Percentiles rank a stretch among this genome's conserved stretches.
Conservation (phyloP, 345 rosid genomes). For the Eucalyptus cloeziana region DNA sequence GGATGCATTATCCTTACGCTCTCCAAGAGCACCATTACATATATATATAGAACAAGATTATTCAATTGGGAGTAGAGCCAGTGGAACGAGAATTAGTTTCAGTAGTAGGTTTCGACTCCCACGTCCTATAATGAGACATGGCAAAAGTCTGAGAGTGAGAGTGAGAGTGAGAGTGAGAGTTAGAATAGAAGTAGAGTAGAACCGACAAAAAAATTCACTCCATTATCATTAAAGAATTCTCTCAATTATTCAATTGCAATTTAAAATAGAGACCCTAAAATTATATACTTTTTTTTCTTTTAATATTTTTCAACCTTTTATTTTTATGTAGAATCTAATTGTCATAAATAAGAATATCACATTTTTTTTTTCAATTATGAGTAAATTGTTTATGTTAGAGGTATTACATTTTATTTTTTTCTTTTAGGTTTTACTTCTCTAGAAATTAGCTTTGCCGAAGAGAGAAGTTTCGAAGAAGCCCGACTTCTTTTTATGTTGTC, state of each 20-base stretch:
- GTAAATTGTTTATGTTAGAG: background rate
- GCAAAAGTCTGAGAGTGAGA: no score
- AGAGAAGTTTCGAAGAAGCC: background rate
- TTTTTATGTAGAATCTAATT: background rate
- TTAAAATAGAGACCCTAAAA: background rate
- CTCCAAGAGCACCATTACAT: background rate
- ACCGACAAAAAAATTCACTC: background rate
- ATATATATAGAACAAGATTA: background rate
- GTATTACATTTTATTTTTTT: background rate
- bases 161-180: no score
- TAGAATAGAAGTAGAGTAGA: no score
- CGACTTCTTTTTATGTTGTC: background rate
- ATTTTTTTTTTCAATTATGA: background rate
- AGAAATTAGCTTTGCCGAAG: background rate
- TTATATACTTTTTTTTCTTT: background rate
- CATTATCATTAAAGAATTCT: background rate
- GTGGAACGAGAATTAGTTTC: background rate
- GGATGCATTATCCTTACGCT: background rate
- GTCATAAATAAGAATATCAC: background rate
- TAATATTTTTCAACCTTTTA: background rate
- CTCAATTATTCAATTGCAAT: background rate
- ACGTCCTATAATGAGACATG: no score
- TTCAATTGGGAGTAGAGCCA: background rate
- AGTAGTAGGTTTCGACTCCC: no score
- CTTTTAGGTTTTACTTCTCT: background rate